Base-by-base conservation (phyloP, 352 stramenopile genomes). In the Globisporangium uncinulatum region DNA sequence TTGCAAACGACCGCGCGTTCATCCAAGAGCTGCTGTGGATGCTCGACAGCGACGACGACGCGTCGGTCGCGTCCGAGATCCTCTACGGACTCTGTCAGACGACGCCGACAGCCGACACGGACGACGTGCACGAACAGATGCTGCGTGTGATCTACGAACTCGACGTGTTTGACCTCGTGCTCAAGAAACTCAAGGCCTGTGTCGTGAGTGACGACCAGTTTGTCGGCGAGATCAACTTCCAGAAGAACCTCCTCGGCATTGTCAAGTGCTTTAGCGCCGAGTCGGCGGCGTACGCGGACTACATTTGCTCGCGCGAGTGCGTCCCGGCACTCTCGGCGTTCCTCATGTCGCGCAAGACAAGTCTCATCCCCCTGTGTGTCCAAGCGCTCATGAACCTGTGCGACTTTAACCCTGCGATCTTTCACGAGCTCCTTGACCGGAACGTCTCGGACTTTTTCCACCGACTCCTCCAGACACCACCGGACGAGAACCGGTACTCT, bases 381-480 rank as follows among this genome's bases (percentile, higher is more conserved):
- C 79, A 92, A 51, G 81, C 78, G 10, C 61, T 92, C 56, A 86
- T 92, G 79, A 90, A 90, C 32, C 59, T 90, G 32, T 90, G 78
- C 56, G 78, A 88, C 48, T 80, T 83, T 59, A 87, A 86, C 39
- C 72, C 79, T 5, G 69, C 69, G 34, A 81, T 89, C 34, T 87
- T 89, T 54, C 67, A 80, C 29, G 70, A 85, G 34, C 57, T 92
- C 5, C 82, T 80, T 10, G 71, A 87, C 42, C 63, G 65, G 19
- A 85, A 85, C 34, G 74, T 80, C 4, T 89, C 74, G 0, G 82
- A 89, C 14, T 90, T 90, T 45, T 90, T 92, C 54, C 79, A 90
- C 48, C 74, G 76, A 2, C 59, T 92, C 29, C 59, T 92, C 6
- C 82, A 90, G 61, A 92, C 79, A 11, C 82, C 82, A 0, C 79